These are phyloP conservation scores for Boletus patriciae DNA, from an alignment of 768 basidiomycete genomes.

Conservation along the genomic window DNA sequence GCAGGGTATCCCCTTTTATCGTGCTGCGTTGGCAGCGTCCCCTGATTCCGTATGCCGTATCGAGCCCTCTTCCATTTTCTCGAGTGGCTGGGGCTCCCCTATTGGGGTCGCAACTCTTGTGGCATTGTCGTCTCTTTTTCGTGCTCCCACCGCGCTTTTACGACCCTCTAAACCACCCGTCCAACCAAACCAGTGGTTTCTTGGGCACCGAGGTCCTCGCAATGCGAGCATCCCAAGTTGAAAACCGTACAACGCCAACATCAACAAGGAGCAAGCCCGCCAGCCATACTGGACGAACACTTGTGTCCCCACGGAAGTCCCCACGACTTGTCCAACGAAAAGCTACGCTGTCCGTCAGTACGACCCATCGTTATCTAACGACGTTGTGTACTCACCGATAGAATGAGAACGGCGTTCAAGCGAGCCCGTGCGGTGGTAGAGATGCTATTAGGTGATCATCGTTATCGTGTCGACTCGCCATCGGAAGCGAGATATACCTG, in stretches of 20 bases:
- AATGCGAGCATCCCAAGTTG: constrained; percentile 56
- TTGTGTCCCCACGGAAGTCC: constrained; percentile 70
- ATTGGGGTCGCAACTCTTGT: background rate
- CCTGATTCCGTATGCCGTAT: background rate
- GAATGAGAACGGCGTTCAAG: constrained; percentile 72
- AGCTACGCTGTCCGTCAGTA: constrained; percentile 30
- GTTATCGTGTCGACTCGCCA: constrained; percentile 6
- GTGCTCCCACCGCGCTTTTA: constrained; percentile 36
- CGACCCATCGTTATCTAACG: background rate
- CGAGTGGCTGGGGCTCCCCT: background rate
- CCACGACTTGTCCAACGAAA: constrained; percentile 82
- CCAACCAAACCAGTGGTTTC: constrained; percentile 60
- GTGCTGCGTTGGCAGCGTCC: background rate
- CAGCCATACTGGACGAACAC: constrained; percentile 73
- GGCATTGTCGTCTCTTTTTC: background rate
- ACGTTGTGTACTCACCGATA: constrained; percentile 48
- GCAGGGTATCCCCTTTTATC: background rate
- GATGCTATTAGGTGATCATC: constrained; percentile 24
- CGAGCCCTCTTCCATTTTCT: constrained; percentile 9
- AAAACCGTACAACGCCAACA: constrained; percentile 57
- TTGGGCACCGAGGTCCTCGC: constrained; percentile 63
- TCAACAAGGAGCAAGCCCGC: constrained; percentile 61
- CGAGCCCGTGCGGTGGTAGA: constrained; percentile 57
- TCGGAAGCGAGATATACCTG: constrained; percentile 36
- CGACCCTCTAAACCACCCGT: constrained; percentile 53